Conservation (phyloP, 176 grass and related monocot species). For the Themeda triandra region DNA sequence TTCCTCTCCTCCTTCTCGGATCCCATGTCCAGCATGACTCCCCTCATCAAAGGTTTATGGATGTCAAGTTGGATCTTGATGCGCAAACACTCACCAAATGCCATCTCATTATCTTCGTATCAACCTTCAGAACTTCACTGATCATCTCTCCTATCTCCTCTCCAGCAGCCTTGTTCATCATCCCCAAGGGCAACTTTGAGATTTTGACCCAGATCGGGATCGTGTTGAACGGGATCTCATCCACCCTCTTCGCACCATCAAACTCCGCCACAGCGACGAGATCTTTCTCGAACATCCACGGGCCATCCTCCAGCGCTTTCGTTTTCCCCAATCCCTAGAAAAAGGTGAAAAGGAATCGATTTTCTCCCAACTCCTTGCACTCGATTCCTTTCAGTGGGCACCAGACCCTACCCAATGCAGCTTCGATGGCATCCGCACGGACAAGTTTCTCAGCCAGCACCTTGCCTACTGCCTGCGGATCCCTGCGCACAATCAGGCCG, state of each 20-base stretch:
- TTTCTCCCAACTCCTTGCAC: background rate
- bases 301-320: background rate
- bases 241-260: background rate
- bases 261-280: background rate
- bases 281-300: background rate
- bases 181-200: fast-evolving
- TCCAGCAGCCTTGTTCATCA: background rate
- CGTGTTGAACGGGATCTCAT: background rate
- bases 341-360: background rate
- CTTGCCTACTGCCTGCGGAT: too few relatives aligned
- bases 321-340: background rate
- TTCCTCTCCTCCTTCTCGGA: background rate
- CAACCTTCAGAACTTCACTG: fast-evolving
- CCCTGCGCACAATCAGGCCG: fast-evolving
- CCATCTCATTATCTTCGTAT: background rate
- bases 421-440: fast-evolving
- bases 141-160: background rate
- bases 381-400: background rate
- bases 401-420: fast-evolving
- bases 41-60: background rate
- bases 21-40: background rate
- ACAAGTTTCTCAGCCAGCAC: too few relatives aligned
- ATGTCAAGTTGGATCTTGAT: background rate
- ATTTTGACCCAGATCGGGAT: background rate
- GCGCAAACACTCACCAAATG: too few relatives aligned